Evolutionary conservation across 192 early-diverging fungal species (phyloP).

Genomic region (Coemansia aciculifera): DNA sequence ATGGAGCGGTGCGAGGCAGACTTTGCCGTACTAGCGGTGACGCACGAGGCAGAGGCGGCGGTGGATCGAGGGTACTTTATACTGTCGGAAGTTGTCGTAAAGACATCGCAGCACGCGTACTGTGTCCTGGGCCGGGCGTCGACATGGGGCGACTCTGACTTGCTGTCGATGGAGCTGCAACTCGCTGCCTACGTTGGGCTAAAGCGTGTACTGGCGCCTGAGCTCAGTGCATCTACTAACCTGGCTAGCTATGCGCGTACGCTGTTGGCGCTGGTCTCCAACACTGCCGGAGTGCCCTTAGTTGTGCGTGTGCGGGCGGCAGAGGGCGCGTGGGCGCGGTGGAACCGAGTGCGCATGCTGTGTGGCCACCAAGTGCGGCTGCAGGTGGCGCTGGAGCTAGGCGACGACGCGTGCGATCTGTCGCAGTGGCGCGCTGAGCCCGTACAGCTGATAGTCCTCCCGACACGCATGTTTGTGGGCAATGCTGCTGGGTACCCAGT

Average conservation of each 20-base stretch:
- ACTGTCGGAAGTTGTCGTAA: conserved; percentile 25
- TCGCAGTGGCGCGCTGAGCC: conserved; percentile 86
- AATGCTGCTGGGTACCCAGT: conserved; percentile 90
- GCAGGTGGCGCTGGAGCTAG: conserved; percentile 59
- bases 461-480: conserved; percentile 67
- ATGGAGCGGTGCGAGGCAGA: conserved; percentile 27
- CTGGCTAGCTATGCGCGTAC: conserved; percentile 16
- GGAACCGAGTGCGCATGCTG: conserved; percentile 78
- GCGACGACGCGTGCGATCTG: conserved; percentile 44
- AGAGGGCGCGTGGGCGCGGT: conserved; percentile 67
- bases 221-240: not conserved
- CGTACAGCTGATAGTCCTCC: conserved; percentile 72
- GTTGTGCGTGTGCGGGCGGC: conserved; percentile 58
- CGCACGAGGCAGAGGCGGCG: not conserved
- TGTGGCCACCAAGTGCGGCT: conserved; percentile 68
- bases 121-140: conserved; percentile 33
- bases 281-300: conserved; percentile 10
- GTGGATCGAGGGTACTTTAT: conserved; percentile 22
- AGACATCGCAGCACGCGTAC: conserved; percentile 31
- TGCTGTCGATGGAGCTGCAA: conserved; percentile 17
- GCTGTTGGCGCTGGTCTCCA: conserved; percentile 16
- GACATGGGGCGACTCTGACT: conserved; percentile 6
- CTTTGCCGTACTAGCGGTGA: conserved; percentile 26
- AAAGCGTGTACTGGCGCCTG: conserved; percentile 24
- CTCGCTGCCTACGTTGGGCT: conserved; percentile 36